Evolutionary conservation across 2,329 filamentous ascomycete species (phyloP), one percentile per base, ranked within the genome.

Genomic region (Microdochium nivale): DNA sequence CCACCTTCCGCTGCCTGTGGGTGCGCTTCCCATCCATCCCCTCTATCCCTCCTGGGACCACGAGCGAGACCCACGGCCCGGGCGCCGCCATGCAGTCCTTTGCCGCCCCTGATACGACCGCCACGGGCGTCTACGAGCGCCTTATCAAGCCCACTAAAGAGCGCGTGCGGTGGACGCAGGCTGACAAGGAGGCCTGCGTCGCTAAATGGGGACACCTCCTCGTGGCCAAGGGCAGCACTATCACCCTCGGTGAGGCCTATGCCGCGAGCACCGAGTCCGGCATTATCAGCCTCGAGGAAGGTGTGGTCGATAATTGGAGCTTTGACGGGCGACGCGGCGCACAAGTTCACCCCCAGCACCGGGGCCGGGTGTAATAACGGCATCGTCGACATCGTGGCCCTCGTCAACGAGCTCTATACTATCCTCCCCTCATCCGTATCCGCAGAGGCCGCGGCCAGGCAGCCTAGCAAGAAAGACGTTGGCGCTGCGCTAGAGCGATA

Each of bases 321-420:
- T 62, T 59, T 54, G 60, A 55, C 9, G 65, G 69, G 70, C 0
- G 70, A 72, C 43, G 56, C 69, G 0, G 62, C 60, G 1, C 69
- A 72, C 52, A 71, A 71, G 40, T 65, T 66, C 49, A 70, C 67
- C 0, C 67, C 70, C 0, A 69, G 65, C 48, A 59, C 65, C 0
- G 68, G 66, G 0, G 58, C 61, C 0, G 68, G 68, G 0, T 64
- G 63, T 32, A 70, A 71, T 54, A 64, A 63, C 23, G 69, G 63
- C 0, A 57, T 71, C 1, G 60, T 66, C 32, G 67, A 70, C 14
- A 51, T 66, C 1, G 59, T 66, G 3, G 58, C 54, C 0, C 53
- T 68, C 1, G 54, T 55, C 49, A 68, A 68, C 49, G 55, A 57
- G 10, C 58, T 68, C 7, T 51, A 59, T 25, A 33, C 46, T 3